phyloP scores from a whole-genome alignment of 768 basidiomycete species.

The Rhizopogon vulgaris region DNA sequence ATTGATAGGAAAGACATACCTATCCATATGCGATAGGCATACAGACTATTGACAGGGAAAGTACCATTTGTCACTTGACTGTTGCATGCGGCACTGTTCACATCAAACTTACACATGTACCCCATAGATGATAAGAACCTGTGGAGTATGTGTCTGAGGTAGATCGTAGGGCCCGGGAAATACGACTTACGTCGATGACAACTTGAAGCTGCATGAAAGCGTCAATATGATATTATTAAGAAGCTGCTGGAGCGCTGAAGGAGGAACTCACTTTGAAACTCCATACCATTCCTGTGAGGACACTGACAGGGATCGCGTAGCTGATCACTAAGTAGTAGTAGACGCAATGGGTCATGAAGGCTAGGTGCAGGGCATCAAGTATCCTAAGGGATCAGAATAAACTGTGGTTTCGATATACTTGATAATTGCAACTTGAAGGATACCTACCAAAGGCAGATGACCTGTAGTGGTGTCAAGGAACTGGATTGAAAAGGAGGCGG shows the following conservation, averaged over 20 bases:
- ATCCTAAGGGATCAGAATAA: slow-evolving; percentile 18
- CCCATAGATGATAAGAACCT: background rate
- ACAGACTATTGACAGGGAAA: background rate
- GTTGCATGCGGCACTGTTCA: background rate
- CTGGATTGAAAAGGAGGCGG: background rate
- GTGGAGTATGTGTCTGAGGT: background rate
- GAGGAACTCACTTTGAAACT: background rate
- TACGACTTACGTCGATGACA: background rate
- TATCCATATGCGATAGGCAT: background rate
- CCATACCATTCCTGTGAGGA: slow-evolving; percentile 26
- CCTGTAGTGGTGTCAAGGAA: background rate
- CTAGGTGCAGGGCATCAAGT: slow-evolving; percentile 30
- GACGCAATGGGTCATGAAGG: slow-evolving; percentile 26
- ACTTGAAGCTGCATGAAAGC: background rate
- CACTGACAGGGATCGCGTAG: slow-evolving; percentile 23
- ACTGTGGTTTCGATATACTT: background rate
- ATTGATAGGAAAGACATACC: background rate
- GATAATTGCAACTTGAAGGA: background rate
- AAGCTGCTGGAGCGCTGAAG: background rate
- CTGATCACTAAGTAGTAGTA: slow-evolving; percentile 32
- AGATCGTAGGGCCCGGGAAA: too few species aligned
- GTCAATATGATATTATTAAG: background rate
- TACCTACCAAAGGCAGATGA: slow-evolving; percentile 5
- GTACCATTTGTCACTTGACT: too few species aligned
- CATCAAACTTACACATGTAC: background rate